These are phyloP conservation scores for Lactarius akahatsu DNA, from an alignment of 768 basidiomycete genomes.

Conservation along the genomic window DNA sequence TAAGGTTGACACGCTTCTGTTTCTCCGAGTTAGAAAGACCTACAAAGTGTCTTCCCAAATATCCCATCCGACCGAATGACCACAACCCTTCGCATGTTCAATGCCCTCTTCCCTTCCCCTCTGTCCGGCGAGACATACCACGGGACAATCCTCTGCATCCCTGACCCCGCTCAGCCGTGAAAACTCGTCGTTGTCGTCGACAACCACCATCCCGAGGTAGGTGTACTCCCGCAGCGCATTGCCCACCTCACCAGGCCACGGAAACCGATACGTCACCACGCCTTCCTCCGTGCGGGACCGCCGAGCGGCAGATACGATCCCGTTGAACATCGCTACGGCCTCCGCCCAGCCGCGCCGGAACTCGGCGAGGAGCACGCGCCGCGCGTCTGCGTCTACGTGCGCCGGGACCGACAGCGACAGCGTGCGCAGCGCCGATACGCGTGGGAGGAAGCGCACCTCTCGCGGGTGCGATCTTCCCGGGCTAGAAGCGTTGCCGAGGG, in stretches of 20 bases:
- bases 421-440: not conserved
- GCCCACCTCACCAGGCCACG: constrained; percentile 30
- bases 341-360: no score
- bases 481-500: no score
- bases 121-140: constrained; percentile 44
- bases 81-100: constrained; percentile 40
- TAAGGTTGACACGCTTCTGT: not conserved
- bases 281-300: constrained; percentile 19
- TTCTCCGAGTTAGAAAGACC: not conserved
- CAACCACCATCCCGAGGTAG: constrained; percentile 38
- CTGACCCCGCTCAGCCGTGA: constrained; percentile 23
- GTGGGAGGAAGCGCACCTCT: constrained; percentile 55
- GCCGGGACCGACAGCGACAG: no score
- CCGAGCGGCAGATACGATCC: constrained; percentile 30
- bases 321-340: no score
- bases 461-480: not conserved
- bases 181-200: constrained; percentile 34
- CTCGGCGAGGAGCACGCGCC: no score
- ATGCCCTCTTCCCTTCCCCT: constrained; percentile 22
- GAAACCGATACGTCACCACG: constrained; percentile 44
- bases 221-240: constrained; percentile 26
- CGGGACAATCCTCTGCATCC: constrained; percentile 33
- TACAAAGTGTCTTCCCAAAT: constrained; percentile 31
- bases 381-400: no score
- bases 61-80: constrained; percentile 35